Percentiles rank a stretch among this genome's conserved stretches.
phyloP scores from a whole-genome alignment of 371 early-diverging fungal genomes.

The Lichtheimia ramosa region DNA sequence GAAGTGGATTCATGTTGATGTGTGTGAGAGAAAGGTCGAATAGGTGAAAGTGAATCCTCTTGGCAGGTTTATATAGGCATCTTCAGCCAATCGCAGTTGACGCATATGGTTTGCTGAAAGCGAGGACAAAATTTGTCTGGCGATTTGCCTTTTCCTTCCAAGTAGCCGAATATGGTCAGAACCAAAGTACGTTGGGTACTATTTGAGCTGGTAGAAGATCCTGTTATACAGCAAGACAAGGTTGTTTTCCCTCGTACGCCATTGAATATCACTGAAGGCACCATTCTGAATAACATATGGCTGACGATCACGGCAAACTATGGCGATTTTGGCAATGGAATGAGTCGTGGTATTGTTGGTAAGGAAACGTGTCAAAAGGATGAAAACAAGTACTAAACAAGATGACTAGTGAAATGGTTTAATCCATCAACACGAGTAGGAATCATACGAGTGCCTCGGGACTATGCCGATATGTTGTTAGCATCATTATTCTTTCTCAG shows the following conservation, averaged over 20 bases:
- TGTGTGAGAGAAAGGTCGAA: no score
- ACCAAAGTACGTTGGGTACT: conserved; percentile 50
- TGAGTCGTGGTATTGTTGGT: conserved; percentile 23
- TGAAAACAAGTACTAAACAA: not conserved
- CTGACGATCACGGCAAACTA: conserved; percentile 28
- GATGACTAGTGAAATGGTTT: conserved; percentile 39
- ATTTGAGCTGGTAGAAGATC: conserved; percentile 43
- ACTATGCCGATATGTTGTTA: conserved; percentile 34
- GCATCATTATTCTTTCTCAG: conserved; percentile 41
- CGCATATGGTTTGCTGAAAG: no score
- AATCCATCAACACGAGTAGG: conserved; percentile 40
- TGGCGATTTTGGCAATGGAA: conserved; percentile 42
- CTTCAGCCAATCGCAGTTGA: no score
- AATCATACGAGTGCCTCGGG: conserved; percentile 38
- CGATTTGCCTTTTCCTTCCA: no score
- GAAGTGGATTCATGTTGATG: no score
- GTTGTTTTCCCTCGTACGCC: conserved; percentile 25
- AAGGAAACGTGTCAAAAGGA: not conserved
- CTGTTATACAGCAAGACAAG: conserved; percentile 25
- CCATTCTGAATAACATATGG: conserved; percentile 19
- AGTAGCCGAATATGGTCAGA: conserved; percentile 32
- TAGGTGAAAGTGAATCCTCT: no score
- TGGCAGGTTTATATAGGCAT: no score
- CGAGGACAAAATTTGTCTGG: no score
- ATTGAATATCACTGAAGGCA: conserved; percentile 19